Percentiles rank a stretch among this genome's conserved stretches.
Conservation (phyloP, 1,139 yeast genomes). For the Yamadazyma pseudoaaseri region DNA sequence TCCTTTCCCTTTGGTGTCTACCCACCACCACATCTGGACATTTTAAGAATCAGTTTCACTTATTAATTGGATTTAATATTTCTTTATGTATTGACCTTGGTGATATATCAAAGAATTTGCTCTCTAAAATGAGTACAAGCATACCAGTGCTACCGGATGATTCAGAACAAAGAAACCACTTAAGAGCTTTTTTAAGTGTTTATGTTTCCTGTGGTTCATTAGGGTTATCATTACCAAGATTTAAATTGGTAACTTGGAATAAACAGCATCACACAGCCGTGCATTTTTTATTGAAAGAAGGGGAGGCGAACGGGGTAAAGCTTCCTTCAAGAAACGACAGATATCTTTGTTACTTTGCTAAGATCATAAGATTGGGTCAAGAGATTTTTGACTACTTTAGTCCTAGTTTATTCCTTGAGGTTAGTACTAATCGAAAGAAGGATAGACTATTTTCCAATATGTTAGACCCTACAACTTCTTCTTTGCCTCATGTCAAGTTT, state of each 20-base stretch:
- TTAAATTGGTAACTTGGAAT: slow-evolving; percentile 48
- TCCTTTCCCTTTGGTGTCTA: slow-evolving; percentile 49
- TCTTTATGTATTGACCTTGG: slow-evolving; percentile 51
- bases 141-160: slow-evolving; percentile 20
- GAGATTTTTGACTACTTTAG: slow-evolving; percentile 36
- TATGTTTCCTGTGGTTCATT: slow-evolving; percentile 51
- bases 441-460: slow-evolving; percentile 16
- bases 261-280: slow-evolving; percentile 41
- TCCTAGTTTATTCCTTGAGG: slow-evolving; percentile 14
- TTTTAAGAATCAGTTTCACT: slow-evolving; percentile 49
- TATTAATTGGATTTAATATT: slow-evolving; percentile 44
- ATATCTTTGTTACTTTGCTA: slow-evolving; percentile 39
- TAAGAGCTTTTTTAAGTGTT: slow-evolving; percentile 45
- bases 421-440: slow-evolving; percentile 8
- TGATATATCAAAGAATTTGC: slow-evolving; percentile 23
- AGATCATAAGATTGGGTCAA: slow-evolving; percentile 42
- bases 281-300: slow-evolving; percentile 26
- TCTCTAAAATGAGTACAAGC: slow-evolving; percentile 12
- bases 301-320: slow-evolving; percentile 19
- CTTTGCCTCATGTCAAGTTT: slow-evolving; percentile 14
- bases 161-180: slow-evolving; percentile 35
- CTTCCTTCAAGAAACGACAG: slow-evolving; percentile 27
- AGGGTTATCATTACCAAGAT: slow-evolving; percentile 49
- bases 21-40: slow-evolving; percentile 52
- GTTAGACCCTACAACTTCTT: slow-evolving; percentile 15